Evolutionary conservation across 768 basidiomycete genomes (phyloP).

Genomic region (Naematelia encephala): DNA sequence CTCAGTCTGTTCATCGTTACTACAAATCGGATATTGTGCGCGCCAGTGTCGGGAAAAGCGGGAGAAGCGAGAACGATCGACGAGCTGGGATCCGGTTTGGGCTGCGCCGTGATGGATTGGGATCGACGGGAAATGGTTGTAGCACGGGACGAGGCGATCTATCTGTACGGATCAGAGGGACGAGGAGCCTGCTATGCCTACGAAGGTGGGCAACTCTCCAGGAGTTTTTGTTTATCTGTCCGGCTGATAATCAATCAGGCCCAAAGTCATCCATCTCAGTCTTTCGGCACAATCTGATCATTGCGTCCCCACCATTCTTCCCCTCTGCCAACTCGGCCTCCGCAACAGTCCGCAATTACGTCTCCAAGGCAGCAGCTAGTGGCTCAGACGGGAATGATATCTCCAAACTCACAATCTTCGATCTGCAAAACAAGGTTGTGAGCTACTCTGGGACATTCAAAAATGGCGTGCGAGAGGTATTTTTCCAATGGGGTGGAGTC

Average conservation of each 20-base stretch:
- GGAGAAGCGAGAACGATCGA: constrained; percentile 67
- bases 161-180: constrained; percentile 75
- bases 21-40: constrained; percentile 67
- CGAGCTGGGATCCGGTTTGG: constrained; percentile 77
- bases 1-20: constrained; percentile 79
- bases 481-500: constrained; percentile 76
- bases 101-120: constrained; percentile 80
- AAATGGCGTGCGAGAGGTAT: constrained; percentile 75
- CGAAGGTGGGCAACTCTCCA: constrained; percentile 62
- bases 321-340: constrained; percentile 65
- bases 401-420: constrained; percentile 68
- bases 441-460: constrained; percentile 77
- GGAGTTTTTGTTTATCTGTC: neutral
- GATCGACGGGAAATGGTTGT: constrained; percentile 66
- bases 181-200: constrained; percentile 82
- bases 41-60: constrained; percentile 69
- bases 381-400: constrained; percentile 59
- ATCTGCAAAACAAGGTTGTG: constrained; percentile 85
- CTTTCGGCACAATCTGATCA: constrained; percentile 78
- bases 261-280: constrained; percentile 73
- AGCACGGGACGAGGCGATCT: constrained; percentile 87
- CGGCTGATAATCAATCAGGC: constrained; percentile 52
- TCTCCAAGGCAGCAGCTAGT: constrained; percentile 59
- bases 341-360: constrained; percentile 70
- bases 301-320: constrained; percentile 79